These are phyloP conservation scores for Diaporthe nobilis DNA, from an alignment of 2,329 filamentous ascomycete species.

Conservation along the genomic window DNA sequence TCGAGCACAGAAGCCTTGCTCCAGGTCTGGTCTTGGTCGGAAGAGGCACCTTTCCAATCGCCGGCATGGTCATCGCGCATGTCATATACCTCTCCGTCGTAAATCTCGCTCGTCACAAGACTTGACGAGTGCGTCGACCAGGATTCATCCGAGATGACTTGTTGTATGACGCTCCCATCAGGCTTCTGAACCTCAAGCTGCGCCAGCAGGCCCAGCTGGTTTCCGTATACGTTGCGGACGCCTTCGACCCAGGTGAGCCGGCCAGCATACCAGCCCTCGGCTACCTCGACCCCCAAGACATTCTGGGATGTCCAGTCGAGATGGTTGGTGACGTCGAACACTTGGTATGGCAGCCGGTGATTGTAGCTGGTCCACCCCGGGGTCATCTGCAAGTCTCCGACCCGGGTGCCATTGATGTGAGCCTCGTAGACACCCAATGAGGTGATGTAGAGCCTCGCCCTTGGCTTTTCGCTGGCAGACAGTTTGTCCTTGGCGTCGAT, in stretches of 20 bases:
- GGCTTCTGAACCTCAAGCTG: conserved; percentile 47
- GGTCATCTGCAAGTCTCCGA: conserved; percentile 52
- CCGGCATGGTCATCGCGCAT: conserved; percentile 44
- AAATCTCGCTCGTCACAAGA: conserved; percentile 44
- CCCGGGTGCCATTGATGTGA: conserved; percentile 54
- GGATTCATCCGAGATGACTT: conserved; percentile 48
- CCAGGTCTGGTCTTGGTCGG: conserved; percentile 6
- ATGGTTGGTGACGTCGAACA: conserved; percentile 56
- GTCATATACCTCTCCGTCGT: conserved; percentile 52
- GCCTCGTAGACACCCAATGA: conserved; percentile 55
- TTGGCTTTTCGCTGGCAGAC: neutral
- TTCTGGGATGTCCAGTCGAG: conserved; percentile 53
- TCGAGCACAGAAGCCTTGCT: conserved; percentile 40
- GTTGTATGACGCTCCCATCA: conserved; percentile 42
- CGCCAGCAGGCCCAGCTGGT: conserved; percentile 50
- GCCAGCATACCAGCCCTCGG: conserved; percentile 67
- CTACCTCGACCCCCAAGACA: conserved; percentile 60
- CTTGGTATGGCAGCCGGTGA: conserved; percentile 59
- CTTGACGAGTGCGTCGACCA: conserved; percentile 47
- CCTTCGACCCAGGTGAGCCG: conserved; percentile 52
- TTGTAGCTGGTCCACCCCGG: conserved; percentile 62
- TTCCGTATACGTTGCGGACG: conserved; percentile 50
- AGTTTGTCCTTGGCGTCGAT: neutral
- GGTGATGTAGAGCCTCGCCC: conserved; percentile 47
- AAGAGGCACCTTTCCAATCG: conserved; percentile 34